A percentile compares a stretch with the other conserved stretches of the same genome.
Conservation (phyloP, 208 protist species). For the Hexamita inflata region DNA sequence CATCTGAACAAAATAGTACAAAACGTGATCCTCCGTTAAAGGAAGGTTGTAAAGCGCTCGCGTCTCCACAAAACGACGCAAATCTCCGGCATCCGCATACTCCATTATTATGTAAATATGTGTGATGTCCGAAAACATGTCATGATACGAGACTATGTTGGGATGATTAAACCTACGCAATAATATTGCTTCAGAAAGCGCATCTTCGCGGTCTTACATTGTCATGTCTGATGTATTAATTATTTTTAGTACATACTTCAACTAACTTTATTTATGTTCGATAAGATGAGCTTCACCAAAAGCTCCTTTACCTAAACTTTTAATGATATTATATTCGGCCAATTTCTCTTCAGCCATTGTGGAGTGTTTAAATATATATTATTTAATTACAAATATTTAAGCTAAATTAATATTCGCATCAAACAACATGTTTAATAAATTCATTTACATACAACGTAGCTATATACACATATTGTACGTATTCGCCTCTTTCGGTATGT, state of each 20-base stretch:
- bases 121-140: background rate
- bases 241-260: slow-evolving; percentile 1
- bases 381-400: too few species aligned
- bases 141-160: slow-evolving; percentile 25
- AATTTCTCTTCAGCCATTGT: too few species aligned
- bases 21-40: slow-evolving; percentile 44
- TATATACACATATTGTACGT: too few species aligned
- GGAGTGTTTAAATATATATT: too few species aligned
- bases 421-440: too few species aligned
- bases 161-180: slow-evolving; percentile 27
- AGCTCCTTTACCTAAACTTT: too few species aligned
- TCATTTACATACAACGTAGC: too few species aligned
- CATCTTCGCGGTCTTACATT: background rate
- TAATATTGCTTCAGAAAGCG: background rate
- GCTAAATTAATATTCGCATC: too few species aligned
- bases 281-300: too few species aligned
- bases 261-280: too few species aligned
- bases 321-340: too few species aligned
- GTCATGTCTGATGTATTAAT: background rate
- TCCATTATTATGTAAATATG: slow-evolving; percentile 36
- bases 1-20: slow-evolving; percentile 49
- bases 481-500: too few species aligned
- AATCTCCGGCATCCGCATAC: slow-evolving; percentile 24
- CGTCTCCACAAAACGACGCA: background rate
- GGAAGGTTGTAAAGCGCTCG: background rate